Percentiles rank a stretch among this genome's conserved stretches.
Evolutionary conservation across 257 asterid genomes (phyloP).

Genomic region (Nemophila menziesii): DNA sequence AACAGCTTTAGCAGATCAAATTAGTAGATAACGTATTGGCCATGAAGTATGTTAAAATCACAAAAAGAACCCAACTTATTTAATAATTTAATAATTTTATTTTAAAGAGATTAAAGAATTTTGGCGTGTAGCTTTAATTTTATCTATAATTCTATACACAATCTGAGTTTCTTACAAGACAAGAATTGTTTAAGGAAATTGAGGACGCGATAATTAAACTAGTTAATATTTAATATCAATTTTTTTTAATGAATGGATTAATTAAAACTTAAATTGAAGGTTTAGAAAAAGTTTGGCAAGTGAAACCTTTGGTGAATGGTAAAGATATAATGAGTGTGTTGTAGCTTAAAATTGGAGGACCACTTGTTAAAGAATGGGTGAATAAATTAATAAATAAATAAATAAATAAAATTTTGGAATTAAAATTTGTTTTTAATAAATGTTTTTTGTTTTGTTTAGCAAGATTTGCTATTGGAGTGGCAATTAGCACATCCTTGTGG

Average conservation of each 20-base stretch:
- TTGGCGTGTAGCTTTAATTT: conserved; percentile 63
- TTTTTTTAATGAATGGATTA: no score
- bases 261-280: conserved; percentile 25
- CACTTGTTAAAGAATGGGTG: conserved; percentile 79
- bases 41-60: conserved; percentile 48
- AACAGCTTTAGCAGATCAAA: conserved; percentile 68
- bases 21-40: conserved; percentile 91
- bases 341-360: conserved; percentile 65
- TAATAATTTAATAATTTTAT: not conserved
- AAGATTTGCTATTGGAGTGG: conserved; percentile 60
- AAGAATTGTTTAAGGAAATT: conserved; percentile 25
- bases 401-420: no score
- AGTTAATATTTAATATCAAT: no score
- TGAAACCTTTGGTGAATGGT: conserved; percentile 63
- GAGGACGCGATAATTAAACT: conserved; percentile 36
- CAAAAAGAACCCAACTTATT: not conserved
- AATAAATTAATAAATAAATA: not conserved
- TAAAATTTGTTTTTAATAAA: not conserved
- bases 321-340: conserved; percentile 55
- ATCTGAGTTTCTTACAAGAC: conserved; percentile 31
- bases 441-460: conserved; percentile 25
- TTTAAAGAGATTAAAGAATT: conserved; percentile 55
- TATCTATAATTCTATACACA: conserved; percentile 39
- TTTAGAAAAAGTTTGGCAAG: conserved; percentile 71
- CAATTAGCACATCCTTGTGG: conserved; percentile 73